phyloP scores from a whole-genome alignment of 148 eudicot genomes.

The Rhododendron williamsianum region DNA sequence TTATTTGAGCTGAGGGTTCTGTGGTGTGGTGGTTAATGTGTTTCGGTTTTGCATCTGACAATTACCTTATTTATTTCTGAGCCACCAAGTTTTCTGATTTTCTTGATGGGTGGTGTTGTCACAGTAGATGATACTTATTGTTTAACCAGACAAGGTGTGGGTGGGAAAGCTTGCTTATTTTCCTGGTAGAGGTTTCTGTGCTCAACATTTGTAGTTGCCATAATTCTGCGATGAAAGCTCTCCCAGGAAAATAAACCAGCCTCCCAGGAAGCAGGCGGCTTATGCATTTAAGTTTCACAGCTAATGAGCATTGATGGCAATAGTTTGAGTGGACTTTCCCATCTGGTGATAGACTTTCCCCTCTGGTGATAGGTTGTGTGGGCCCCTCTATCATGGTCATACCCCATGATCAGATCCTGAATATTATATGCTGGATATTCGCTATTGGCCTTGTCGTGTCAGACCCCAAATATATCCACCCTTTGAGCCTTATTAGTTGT shows the following conservation, averaged over 20 bases:
- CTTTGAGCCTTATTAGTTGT: not conserved
- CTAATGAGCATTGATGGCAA: not conserved
- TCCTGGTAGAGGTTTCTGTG: not conserved
- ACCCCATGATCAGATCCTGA: not conserved
- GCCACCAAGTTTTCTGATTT: not conserved
- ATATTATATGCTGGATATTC: not conserved
- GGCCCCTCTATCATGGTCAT: not conserved
- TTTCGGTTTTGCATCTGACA: not conserved
- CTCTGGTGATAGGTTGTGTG: not conserved
- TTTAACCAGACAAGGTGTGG: not conserved
- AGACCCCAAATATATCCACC: not conserved
- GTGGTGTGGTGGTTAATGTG: not conserved
- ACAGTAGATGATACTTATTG: not conserved
- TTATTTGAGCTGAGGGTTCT: constrained; percentile 2
- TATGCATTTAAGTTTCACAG: not conserved
- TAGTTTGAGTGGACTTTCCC: not conserved
- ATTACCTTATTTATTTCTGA: not conserved
- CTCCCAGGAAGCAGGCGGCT: not conserved
- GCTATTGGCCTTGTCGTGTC: not conserved
- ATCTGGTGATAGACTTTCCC: not conserved
- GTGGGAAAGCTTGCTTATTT: not conserved
- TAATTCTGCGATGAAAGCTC: not conserved
- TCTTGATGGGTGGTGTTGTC: not conserved
- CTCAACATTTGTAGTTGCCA: not conserved
- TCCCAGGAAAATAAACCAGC: not conserved